phyloP scores from a whole-genome alignment of 495 filamentous ascomycete genomes.

The Talaromyces liani region DNA sequence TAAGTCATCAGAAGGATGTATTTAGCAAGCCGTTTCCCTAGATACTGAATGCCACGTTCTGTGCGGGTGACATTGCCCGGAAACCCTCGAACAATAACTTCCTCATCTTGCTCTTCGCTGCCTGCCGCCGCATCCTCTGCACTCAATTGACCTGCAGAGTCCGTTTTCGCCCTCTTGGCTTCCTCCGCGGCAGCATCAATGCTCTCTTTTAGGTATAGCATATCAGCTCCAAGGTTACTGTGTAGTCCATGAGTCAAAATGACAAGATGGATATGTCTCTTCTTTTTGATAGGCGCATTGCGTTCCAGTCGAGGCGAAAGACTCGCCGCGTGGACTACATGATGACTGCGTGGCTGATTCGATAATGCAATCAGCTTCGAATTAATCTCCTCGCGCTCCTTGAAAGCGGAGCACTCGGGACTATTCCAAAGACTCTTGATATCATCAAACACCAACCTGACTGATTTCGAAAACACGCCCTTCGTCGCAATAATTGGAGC shows the following conservation, averaged over 20 bases:
- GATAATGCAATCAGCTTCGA: conserved; percentile 9
- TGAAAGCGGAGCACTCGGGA: conserved; percentile 65
- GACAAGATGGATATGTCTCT: conserved; percentile 81
- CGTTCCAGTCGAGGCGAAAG: background rate
- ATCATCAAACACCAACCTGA: conserved; percentile 74
- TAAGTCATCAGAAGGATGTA: conserved; percentile 84
- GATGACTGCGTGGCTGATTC: background rate
- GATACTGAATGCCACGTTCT: conserved; percentile 91
- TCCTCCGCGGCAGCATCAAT: conserved; percentile 77
- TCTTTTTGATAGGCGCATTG: conserved; percentile 12
- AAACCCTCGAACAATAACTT: conserved; percentile 91
- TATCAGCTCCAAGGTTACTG: conserved; percentile 93
- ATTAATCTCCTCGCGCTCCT: conserved; percentile 31
- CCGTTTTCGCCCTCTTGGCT: conserved; percentile 50
- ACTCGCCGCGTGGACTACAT: background rate
- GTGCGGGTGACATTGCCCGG: conserved; percentile 83
- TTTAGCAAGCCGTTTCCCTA: conserved; percentile 91
- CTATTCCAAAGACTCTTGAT: conserved; percentile 86
- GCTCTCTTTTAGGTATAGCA: conserved; percentile 95
- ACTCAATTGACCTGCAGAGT: conserved; percentile 23
- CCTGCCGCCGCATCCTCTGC: background rate
- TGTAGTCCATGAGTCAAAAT: conserved; percentile 91
- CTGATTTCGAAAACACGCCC: conserved; percentile 72
- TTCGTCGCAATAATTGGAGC: conserved; percentile 47
- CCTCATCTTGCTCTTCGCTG: conserved; percentile 62